Conservation (phyloP, 202 grass and related monocot genomes). For the Panicum hallii region DNA sequence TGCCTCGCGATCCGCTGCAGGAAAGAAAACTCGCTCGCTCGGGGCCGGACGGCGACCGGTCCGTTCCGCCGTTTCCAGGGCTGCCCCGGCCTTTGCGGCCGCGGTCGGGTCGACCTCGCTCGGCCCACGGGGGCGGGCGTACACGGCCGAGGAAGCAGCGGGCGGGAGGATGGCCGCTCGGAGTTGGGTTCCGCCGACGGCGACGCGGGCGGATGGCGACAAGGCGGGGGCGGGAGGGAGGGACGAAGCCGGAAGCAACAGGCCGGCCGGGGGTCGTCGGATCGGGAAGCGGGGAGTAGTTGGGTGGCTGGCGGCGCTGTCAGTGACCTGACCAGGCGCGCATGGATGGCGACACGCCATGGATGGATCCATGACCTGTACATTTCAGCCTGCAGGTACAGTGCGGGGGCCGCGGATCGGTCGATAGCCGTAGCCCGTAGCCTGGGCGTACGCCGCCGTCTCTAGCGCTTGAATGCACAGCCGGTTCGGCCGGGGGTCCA, state of each 20-base stretch:
- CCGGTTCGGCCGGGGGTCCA: neutral
- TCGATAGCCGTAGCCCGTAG: too few species aligned
- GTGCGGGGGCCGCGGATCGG: too few species aligned
- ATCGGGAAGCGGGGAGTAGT: too few species aligned
- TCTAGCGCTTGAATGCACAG: neutral
- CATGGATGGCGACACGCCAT: neutral
- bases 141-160: neutral
- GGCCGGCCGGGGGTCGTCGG: neutral
- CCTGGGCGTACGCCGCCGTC: neutral
- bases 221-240: neutral
- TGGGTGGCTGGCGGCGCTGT: neutral
- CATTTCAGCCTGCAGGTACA: neutral
- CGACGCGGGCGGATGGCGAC: neutral
- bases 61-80: too few species aligned
- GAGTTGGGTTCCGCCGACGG: slow-evolving; percentile 17
- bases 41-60: neutral
- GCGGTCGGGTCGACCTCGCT: too few species aligned
- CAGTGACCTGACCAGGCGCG: slow-evolving; percentile 16
- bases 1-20: slow-evolving; percentile 15
- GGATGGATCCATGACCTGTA: neutral
- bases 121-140: neutral
- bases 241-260: neutral
- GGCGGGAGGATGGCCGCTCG: neutral
- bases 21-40: neutral
- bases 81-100: neutral